phyloP scores from a whole-genome alignment of 108 stramenopile genomes.

The Cylindrotheca fusiformis region DNA sequence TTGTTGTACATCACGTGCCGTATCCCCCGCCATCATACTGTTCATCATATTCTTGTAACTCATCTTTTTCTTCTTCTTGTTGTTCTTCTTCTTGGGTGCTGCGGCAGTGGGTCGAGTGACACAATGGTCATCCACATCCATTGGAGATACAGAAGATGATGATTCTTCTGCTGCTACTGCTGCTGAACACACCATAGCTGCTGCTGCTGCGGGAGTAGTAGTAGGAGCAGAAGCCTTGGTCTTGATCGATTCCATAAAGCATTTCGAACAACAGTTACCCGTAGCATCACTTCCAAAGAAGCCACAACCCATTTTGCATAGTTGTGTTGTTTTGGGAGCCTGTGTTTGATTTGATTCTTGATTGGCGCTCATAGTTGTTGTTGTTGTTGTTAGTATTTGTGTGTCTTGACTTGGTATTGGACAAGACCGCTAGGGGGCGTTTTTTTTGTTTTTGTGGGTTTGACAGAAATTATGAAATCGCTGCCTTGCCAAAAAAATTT shows the following conservation, averaged over 20 bases:
- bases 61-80: slow-evolving; percentile 76
- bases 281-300: slow-evolving; percentile 81
- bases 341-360: slow-evolving; percentile 8
- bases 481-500: no score
- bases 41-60: slow-evolving; percentile 80
- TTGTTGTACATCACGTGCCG: slow-evolving; percentile 32
- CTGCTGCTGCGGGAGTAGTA: not conserved
- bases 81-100: slow-evolving; percentile 37
- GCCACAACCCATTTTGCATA: slow-evolving; percentile 74
- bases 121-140: not conserved
- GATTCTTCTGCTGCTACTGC: not conserved
- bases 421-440: no score
- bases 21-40: slow-evolving; percentile 38
- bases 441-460: no score
- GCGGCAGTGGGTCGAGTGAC: no score
- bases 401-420: no score
- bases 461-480: no score
- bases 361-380: slow-evolving; percentile 12
- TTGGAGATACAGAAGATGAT: not conserved
- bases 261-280: slow-evolving; percentile 79
- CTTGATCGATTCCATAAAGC: slow-evolving; percentile 49
- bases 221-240: slow-evolving; percentile 27
- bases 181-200: not conserved
- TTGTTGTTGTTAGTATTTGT: not conserved
- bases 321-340: slow-evolving; percentile 11